Conservation (phyloP, 2,329 filamentous ascomycete genomes). For the Fusarium protoensiforme region DNA sequence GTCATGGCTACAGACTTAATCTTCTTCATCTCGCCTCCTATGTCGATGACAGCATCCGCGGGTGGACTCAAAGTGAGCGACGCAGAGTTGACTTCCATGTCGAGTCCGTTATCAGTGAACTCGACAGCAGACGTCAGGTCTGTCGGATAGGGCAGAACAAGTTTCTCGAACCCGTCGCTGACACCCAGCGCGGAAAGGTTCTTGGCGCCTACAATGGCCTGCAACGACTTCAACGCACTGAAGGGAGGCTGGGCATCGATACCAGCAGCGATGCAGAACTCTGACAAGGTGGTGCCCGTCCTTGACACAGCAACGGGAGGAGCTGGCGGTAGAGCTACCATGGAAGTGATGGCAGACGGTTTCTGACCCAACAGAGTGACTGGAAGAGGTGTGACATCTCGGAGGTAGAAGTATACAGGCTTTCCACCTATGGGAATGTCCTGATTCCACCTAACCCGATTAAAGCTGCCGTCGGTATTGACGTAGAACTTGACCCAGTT, state of each 20-base stretch:
- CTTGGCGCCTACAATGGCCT: neutral
- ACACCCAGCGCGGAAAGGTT: neutral
- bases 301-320: neutral
- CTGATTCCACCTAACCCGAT: neutral
- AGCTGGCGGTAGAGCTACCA: neutral
- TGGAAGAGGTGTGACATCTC: neutral
- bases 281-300: neutral
- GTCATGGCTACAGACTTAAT: neutral
- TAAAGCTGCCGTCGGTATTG: neutral
- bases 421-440: neutral
- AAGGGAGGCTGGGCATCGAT: neutral
- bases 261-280: neutral
- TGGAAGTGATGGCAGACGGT: neutral
- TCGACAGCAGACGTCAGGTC: neutral
- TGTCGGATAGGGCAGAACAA: neutral
- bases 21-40: neutral
- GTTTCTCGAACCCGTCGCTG: neutral
- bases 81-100: neutral
- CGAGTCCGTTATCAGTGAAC: neutral
- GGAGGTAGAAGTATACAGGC: neutral
- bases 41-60: neutral
- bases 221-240: neutral
- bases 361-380: neutral
- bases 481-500: neutral
- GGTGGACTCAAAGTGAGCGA: neutral